phyloP scores from a whole-genome alignment of 1,284 basidiomycete genomes.

The Gymnopus androsaceus region DNA sequence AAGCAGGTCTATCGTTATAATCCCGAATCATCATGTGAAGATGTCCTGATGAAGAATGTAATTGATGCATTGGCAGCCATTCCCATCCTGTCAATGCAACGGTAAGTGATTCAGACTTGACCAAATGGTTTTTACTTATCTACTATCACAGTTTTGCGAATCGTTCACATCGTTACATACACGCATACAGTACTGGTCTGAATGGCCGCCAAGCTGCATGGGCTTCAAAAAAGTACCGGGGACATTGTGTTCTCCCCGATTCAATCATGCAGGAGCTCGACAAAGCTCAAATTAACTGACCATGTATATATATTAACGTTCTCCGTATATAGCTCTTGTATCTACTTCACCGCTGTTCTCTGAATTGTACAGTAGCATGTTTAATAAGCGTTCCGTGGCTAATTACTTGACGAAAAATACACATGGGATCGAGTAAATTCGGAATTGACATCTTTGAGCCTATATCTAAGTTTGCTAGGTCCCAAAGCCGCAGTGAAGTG shows the following conservation, averaged over 20 bases:
- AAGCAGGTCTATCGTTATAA: too few relatives aligned
- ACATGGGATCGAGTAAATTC: background rate
- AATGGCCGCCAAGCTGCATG: conserved; percentile 9
- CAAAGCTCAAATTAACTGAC: background rate
- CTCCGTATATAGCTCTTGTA: background rate
- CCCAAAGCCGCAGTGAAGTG: too few relatives aligned
- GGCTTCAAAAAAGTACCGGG: conserved; percentile 8
- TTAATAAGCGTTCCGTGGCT: too few relatives aligned
- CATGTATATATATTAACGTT: background rate
- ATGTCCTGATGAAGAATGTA: too few relatives aligned
- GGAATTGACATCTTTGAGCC: too few relatives aligned
- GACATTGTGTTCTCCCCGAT: conserved; percentile 4
- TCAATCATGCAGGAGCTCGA: conserved; percentile 8
- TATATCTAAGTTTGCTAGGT: too few relatives aligned
- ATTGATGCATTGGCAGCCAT: too few relatives aligned
- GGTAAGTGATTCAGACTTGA: too few relatives aligned
- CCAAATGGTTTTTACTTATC: background rate
- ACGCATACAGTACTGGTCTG: conserved; percentile 15
- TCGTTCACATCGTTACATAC: conserved; percentile 14
- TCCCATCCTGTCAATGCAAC: too few relatives aligned
- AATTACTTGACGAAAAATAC: background rate
- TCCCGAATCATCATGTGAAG: too few relatives aligned
- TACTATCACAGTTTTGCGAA: conserved; percentile 14
- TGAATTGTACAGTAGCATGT: too few relatives aligned
- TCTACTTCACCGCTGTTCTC: too few relatives aligned